Percentiles rank a stretch among this genome's conserved stretches.
phyloP scores from a whole-genome alignment of 1,284 basidiomycete species.

The Cystobasidium pallidum region DNA sequence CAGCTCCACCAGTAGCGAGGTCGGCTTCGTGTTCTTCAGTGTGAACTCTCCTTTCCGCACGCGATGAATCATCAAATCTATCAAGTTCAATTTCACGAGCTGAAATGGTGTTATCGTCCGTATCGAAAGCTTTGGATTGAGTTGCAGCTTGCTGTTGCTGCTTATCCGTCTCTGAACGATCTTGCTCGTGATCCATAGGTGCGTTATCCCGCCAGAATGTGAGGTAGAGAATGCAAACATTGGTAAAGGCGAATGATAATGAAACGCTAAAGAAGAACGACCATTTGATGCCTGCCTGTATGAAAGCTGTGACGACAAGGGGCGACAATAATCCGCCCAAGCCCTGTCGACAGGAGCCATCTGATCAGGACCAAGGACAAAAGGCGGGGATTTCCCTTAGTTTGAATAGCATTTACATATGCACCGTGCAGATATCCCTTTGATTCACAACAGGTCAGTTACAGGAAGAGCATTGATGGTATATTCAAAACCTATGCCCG shows the following conservation, averaged over 20 bases:
- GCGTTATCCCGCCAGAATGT: constrained; percentile 31
- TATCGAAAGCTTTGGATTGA: not conserved
- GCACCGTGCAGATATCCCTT: constrained; percentile 34
- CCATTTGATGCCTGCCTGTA: constrained; percentile 30
- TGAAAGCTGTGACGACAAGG: constrained; percentile 35
- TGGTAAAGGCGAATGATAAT: constrained; percentile 21
- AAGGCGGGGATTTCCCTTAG: no score
- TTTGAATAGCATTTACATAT: no score
- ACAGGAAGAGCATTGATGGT: not conserved
- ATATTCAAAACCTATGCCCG: no score
- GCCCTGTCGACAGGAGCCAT: constrained; percentile 7
- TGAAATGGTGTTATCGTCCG: not conserved
- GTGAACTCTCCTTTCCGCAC: not conserved
- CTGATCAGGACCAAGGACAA: no score
- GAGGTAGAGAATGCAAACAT: constrained; percentile 26
- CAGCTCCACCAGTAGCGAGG: constrained; percentile 9
- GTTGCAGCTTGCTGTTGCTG: not conserved
- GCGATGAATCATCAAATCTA: not conserved
- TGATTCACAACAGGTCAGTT: not conserved
- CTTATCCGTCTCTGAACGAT: not conserved
- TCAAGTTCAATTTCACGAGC: constrained; percentile 5
- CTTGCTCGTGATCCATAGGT: constrained; percentile 20
- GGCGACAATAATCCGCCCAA: constrained; percentile 24
- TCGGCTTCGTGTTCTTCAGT: not conserved
- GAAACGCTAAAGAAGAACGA: constrained; percentile 38